A percentile compares a stretch with the other conserved stretches of the same genome.
These are phyloP conservation scores for Fusarium pininemorale DNA, from an alignment of 2,329 filamentous ascomycete genomes.

Conservation along the genomic window DNA sequence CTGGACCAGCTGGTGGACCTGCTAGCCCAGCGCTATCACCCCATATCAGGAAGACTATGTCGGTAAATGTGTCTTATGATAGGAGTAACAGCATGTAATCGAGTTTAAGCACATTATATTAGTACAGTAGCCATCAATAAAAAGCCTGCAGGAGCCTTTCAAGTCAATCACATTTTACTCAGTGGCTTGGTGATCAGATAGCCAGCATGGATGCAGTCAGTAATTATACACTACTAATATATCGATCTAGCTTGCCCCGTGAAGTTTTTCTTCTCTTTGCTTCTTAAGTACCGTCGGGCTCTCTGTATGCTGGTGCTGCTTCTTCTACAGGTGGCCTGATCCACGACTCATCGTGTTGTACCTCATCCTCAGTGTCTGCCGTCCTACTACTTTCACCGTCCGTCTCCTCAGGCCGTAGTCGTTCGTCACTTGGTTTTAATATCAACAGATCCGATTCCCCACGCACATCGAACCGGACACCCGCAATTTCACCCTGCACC, in stretches of 20 bases:
- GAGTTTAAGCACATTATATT: fast-evolving
- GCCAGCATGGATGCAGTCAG: too few species aligned
- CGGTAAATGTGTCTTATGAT: conserved; percentile 20
- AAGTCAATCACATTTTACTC: background rate
- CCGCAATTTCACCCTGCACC: background rate
- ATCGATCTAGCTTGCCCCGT: too few species aligned
- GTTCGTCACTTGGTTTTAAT: background rate
- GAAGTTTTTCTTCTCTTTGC: fast-evolving
- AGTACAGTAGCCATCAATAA: background rate
- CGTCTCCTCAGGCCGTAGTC: too few species aligned
- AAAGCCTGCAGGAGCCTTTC: too few species aligned
- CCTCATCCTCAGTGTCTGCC: background rate
- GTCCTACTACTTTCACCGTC: background rate
- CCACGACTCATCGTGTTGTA: background rate
- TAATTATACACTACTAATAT: too few species aligned
- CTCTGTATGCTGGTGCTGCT: too few species aligned
- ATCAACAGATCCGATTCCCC: background rate
- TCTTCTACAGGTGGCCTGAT: background rate
- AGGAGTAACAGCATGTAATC: background rate
- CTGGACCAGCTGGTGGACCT: background rate
- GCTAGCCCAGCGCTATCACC: background rate
- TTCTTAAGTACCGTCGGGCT: background rate
- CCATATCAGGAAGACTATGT: conserved; percentile 15
- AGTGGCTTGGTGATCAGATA: too few species aligned
- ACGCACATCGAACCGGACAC: background rate